phyloP scores from a whole-genome alignment of 257 asterid species.

The Jaltomata sinuosa region DNA sequence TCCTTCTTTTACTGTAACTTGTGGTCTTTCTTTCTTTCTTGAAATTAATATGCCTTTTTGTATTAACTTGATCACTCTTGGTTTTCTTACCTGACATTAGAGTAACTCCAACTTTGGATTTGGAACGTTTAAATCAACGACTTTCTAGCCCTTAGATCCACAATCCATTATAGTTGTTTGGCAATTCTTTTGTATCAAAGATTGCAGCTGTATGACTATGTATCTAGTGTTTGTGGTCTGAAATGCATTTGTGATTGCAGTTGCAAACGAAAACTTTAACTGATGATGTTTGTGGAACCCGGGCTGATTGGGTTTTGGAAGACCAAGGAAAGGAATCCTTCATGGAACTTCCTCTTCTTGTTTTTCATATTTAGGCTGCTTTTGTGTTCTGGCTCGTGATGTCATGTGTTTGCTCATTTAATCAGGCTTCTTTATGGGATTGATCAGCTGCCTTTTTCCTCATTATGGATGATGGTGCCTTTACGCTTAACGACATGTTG shows the following conservation, averaged over 20 bases:
- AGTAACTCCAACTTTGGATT: background rate
- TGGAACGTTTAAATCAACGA: background rate
- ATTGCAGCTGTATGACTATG: background rate
- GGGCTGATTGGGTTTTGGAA: constrained; percentile 40
- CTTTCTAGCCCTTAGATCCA: background rate
- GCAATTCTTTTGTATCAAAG: background rate
- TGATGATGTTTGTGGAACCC: constrained; percentile 30
- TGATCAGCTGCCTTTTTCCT: background rate
- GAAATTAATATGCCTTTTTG: too few relatives aligned
- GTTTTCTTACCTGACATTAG: background rate
- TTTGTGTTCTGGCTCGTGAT: constrained; percentile 32
- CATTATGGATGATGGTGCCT: constrained; percentile 62
- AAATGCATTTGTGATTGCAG: constrained; percentile 39
- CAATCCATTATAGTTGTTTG: too few relatives aligned
- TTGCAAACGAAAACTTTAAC: constrained; percentile 15
- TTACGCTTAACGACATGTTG: constrained; percentile 28
- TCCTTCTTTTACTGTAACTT: too few relatives aligned
- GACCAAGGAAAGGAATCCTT: constrained; percentile 31
- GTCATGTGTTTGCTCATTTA: background rate
- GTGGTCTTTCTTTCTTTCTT: background rate
- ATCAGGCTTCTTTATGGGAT: background rate
- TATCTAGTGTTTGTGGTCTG: constrained; percentile 12
- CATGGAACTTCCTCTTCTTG: constrained; percentile 42
- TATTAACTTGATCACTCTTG: background rate
- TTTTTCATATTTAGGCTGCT: constrained; percentile 35